phyloP scores from a whole-genome alignment of 306 rosid genomes.

The Fragaria vesca region DNA sequence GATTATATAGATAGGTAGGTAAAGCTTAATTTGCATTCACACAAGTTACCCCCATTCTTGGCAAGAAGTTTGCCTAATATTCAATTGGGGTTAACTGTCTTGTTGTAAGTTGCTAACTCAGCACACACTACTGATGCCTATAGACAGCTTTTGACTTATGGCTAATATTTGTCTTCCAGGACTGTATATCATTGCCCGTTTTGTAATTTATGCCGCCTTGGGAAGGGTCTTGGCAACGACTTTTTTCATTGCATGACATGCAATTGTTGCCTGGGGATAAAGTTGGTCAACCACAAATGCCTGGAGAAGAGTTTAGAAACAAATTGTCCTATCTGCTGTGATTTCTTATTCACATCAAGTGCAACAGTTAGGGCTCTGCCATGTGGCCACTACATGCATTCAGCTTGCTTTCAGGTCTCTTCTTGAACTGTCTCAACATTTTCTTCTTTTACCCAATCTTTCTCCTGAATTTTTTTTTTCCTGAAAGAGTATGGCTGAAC shows the following conservation, averaged over 20 bases:
- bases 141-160: not conserved
- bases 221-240: conserved; percentile 93
- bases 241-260: conserved; percentile 97
- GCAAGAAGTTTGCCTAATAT: not conserved
- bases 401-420: conserved; percentile 97
- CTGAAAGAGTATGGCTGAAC: not conserved
- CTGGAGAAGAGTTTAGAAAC: conserved; percentile 93
- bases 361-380: conserved; percentile 91
- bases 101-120: not conserved
- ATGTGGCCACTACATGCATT: conserved; percentile 99
- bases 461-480: not conserved
- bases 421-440: not conserved
- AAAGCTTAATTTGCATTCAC: not conserved
- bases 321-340: conserved; percentile 98
- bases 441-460: not conserved
- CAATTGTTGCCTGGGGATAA: conserved; percentile 94
- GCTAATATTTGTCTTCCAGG: conserved; percentile 43
- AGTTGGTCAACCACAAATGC: conserved; percentile 82
- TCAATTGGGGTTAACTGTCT: not conserved
- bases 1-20: not conserved
- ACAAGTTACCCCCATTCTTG: not conserved
- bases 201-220: conserved; percentile 98
- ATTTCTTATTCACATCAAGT: conserved; percentile 91
- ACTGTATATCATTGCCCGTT: conserved; percentile 95
- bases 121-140: not conserved